These are phyloP conservation scores for Kluyveromyces aestuarii DNA, from an alignment of 805 yeast species.

Conservation along the genomic window DNA sequence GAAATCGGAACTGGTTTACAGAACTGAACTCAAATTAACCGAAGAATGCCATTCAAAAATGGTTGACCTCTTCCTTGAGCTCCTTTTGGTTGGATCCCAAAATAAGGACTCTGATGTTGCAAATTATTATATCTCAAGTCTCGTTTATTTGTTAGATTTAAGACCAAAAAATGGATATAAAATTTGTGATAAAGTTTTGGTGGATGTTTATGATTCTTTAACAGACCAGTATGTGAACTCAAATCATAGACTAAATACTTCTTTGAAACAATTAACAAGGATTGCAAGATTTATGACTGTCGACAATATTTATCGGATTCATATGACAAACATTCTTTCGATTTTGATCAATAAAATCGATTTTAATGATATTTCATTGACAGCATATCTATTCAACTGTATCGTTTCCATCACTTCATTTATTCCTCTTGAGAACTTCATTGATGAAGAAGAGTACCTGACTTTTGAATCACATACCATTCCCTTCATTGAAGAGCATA, in stretches of 20 bases:
- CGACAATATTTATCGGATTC: slow-evolving; percentile 61
- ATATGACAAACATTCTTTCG: slow-evolving; percentile 63
- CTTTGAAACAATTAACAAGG: slow-evolving; percentile 57
- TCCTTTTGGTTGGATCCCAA: slow-evolving; percentile 64
- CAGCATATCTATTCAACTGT: slow-evolving; percentile 57
- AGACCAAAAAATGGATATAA: slow-evolving; percentile 35
- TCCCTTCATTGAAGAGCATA: slow-evolving; percentile 59
- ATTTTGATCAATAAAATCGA: slow-evolving; percentile 76
- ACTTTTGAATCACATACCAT: slow-evolving; percentile 33
- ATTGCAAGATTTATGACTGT: slow-evolving; percentile 58
- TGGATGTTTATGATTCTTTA: slow-evolving; percentile 72
- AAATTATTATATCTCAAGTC: slow-evolving; percentile 47
- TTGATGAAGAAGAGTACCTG: slow-evolving; percentile 30
- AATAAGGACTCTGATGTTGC: slow-evolving; percentile 53
- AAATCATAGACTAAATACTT: slow-evolving; percentile 70
- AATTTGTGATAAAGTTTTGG: slow-evolving; percentile 44
- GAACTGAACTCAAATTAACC: slow-evolving; percentile 23
- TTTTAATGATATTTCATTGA: slow-evolving; percentile 72
- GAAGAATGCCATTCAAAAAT: slow-evolving; percentile 27
- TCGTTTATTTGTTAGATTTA: slow-evolving; percentile 57
- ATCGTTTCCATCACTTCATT: slow-evolving; percentile 63
- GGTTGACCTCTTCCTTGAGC: slow-evolving; percentile 37
- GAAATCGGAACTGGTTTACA: slow-evolving; percentile 22
- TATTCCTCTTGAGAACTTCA: slow-evolving; percentile 61
- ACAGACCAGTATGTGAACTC: slow-evolving; percentile 56